phyloP scores from a whole-genome alignment of 495 filamentous ascomycete species.

The Podospora anserina region DNA sequence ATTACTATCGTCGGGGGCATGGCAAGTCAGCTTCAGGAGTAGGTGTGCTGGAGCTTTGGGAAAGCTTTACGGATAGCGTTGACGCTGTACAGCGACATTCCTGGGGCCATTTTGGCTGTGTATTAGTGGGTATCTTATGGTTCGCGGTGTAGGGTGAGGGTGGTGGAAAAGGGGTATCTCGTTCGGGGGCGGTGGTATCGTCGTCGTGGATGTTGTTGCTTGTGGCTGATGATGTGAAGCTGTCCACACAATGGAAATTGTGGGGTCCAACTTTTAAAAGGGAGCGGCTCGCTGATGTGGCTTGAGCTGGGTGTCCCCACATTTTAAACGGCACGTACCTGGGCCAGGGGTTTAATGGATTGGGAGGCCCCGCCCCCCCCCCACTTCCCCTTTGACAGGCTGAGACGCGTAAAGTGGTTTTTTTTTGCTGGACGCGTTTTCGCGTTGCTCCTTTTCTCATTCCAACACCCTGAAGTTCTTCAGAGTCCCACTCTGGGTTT shows the following conservation, averaged over 20 bases:
- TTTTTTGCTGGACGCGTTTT: constrained; percentile 23
- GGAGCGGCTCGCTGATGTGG: constrained; percentile 27
- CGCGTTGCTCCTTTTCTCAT: constrained; percentile 27
- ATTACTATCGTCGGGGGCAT: constrained; percentile 22
- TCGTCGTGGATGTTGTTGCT: constrained; percentile 8
- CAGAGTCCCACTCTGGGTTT: constrained; percentile 9
- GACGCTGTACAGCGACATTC: constrained; percentile 85
- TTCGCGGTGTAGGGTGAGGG: background rate
- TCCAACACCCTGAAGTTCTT: constrained; percentile 16
- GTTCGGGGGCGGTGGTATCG: constrained; percentile 6
- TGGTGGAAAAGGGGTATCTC: background rate
- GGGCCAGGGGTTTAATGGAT: constrained; percentile 29
- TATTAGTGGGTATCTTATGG: constrained; percentile 3
- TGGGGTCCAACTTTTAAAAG: constrained; percentile 21
- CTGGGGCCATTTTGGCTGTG: constrained; percentile 41
- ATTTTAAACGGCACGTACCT: constrained; percentile 26
- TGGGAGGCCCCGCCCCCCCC: background rate
- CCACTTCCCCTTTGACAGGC: constrained; percentile 18
- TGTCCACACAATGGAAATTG: constrained; percentile 18
- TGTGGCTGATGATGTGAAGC: constrained; percentile 1
- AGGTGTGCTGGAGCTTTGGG: background rate
- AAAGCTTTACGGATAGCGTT: constrained; percentile 68
- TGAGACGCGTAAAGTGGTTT: constrained; percentile 30
- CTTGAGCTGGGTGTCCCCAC: constrained; percentile 23
- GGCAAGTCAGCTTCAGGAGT: constrained; percentile 4